Evolutionary conservation across 257 asterid species (phyloP).

Genomic region (Voacanga thouarsii): DNA sequence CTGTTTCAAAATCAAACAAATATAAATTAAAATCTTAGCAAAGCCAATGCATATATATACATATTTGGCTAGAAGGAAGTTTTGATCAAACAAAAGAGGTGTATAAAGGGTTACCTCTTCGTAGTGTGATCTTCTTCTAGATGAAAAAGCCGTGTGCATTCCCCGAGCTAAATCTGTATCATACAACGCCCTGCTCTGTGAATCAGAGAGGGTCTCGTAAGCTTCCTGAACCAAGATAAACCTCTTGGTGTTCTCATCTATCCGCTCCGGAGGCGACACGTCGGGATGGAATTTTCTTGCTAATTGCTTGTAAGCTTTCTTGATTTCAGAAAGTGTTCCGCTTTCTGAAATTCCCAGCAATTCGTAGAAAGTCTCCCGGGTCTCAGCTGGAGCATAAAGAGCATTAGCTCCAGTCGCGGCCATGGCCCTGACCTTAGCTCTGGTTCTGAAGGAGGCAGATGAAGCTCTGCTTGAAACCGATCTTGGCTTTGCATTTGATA

Average conservation of each 20-base stretch:
- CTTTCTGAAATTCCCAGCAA: constrained; percentile 46
- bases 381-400: constrained; percentile 21
- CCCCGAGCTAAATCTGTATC: constrained; percentile 44
- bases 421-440: constrained; percentile 15
- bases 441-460: constrained; percentile 7
- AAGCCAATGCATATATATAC: background rate
- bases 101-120: background rate
- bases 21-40: background rate
- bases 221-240: constrained; percentile 52
- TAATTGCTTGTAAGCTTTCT: constrained; percentile 51
- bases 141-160: constrained; percentile 15
- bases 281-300: constrained; percentile 66
- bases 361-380: constrained; percentile 40
- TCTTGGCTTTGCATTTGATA: background rate
- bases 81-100: no score
- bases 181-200: constrained; percentile 39
- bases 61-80: background rate
- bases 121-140: constrained; percentile 9
- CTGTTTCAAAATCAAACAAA: background rate
- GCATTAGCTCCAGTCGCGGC: constrained; percentile 18
- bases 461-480: constrained; percentile 2
- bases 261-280: constrained; percentile 57
- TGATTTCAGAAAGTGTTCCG: constrained; percentile 42
- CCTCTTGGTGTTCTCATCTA: constrained; percentile 48
- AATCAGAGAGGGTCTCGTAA: constrained; percentile 57